These are phyloP conservation scores for Talaromyces albobiverticillius DNA, from an alignment of 2,329 filamentous ascomycete species.

Conservation along the genomic window DNA sequence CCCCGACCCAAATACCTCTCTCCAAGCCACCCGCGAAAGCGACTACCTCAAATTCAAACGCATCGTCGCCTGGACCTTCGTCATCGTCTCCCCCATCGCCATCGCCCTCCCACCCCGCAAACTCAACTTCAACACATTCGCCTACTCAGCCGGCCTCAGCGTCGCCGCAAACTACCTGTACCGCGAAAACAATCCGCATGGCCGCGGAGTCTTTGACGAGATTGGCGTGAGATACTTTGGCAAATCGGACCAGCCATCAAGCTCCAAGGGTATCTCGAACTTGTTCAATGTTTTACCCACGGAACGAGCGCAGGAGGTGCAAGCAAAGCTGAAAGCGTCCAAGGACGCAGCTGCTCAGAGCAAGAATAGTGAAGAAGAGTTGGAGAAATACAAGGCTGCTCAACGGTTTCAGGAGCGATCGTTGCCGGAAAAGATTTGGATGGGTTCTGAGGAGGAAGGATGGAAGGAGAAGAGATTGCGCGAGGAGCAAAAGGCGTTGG, in stretches of 20 bases:
- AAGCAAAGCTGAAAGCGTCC: constrained; percentile 26
- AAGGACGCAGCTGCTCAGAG: constrained; percentile 24
- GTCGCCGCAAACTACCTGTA: constrained; percentile 32
- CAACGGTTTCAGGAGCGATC: constrained; percentile 28
- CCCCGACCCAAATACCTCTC: background rate
- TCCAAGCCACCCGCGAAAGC: constrained; percentile 24
- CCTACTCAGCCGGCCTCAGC: constrained; percentile 33
- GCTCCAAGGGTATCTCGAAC: background rate
- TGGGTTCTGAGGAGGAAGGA: constrained; percentile 41
- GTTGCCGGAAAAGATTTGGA: constrained; percentile 33
- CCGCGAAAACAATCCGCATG: constrained; percentile 30
- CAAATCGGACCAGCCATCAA: background rate
- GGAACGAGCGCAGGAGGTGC: constrained; percentile 33
- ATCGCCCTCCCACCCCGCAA: constrained; percentile 33
- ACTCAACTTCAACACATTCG: constrained; percentile 36
- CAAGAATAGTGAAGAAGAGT: constrained; percentile 26
- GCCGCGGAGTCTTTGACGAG: constrained; percentile 33
- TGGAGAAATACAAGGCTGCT: constrained; percentile 32
- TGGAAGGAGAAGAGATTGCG: constrained; percentile 42
- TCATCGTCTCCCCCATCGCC: constrained; percentile 29
- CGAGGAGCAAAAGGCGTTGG: constrained; percentile 43
- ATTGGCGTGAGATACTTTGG: constrained; percentile 17
- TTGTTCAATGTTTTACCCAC: constrained; percentile 26
- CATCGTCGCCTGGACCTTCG: constrained; percentile 37
- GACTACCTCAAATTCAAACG: constrained; percentile 41